These are phyloP conservation scores for Xylaria sp. DNA, from an alignment of 2,329 filamentous ascomycete genomes.

Conservation along the genomic window DNA sequence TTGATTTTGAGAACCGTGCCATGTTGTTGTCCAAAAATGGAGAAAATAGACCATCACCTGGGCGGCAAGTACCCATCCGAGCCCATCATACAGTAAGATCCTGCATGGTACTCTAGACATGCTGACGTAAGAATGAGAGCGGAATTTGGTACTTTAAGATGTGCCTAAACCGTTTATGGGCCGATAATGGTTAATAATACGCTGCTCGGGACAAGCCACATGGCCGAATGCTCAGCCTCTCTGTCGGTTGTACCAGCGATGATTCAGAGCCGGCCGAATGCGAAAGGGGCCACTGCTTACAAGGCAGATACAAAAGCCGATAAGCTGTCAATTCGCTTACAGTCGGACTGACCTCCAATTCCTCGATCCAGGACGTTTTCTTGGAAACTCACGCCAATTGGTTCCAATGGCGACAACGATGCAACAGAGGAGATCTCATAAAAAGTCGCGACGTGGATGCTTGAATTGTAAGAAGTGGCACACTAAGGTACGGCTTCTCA, in stretches of 20 bases:
- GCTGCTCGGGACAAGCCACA: constrained; percentile 7
- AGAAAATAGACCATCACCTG: no score
- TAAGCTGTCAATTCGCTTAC: constrained; percentile 12
- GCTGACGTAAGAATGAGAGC: constrained; percentile 18
- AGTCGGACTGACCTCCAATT: not conserved
- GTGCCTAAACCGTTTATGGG: not conserved
- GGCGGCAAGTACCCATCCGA: no score
- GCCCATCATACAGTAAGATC: no score
- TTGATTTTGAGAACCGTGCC: no score
- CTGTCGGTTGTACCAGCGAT: not conserved
- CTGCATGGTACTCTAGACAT: not conserved
- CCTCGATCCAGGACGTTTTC: not conserved
- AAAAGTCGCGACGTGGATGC: constrained; percentile 44
- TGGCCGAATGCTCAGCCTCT: constrained; percentile 17
- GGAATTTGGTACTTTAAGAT: not conserved
- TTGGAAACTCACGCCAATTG: not conserved
- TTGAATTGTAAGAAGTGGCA: constrained; percentile 44
- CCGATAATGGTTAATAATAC: constrained; percentile 1
- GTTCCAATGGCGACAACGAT: constrained; percentile 26
- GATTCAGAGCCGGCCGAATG: not conserved
- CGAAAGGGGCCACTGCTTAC: no score
- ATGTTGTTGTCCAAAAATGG: no score
- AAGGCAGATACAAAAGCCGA: constrained; percentile 8
- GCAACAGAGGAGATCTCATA: constrained; percentile 43
- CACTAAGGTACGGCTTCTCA: constrained; percentile 38